phyloP scores from a whole-genome alignment of 1,139 yeast genomes.

The Pichia sp. region DNA sequence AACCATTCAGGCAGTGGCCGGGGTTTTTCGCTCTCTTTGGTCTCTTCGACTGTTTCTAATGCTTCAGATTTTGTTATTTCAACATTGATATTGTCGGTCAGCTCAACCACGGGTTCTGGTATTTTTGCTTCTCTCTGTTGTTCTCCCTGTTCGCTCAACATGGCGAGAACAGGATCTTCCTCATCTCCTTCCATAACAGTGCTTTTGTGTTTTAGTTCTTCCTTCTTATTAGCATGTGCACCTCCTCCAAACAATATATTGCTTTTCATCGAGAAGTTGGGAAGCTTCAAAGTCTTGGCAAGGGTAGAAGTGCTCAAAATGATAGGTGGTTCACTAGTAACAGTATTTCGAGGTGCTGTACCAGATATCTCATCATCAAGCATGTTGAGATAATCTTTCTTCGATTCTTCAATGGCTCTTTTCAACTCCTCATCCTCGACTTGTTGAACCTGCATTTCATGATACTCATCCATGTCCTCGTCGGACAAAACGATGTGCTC shows the following conservation, averaged over 20 bases:
- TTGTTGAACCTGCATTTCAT: slow-evolving; percentile 14
- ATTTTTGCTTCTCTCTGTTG: not conserved
- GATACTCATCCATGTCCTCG: slow-evolving; percentile 8
- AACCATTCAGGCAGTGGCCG: slow-evolving; percentile 20
- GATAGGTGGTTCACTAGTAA: slow-evolving; percentile 18
- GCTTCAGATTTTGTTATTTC: slow-evolving; percentile 3
- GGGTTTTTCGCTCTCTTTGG: slow-evolving; percentile 8
- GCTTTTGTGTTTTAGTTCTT: not conserved
- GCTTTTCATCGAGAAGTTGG: slow-evolving; percentile 12
- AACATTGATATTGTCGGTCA: not conserved
- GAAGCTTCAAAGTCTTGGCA: slow-evolving; percentile 10
- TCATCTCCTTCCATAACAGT: not conserved
- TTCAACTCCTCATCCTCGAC: slow-evolving; percentile 30
- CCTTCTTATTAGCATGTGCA: not conserved
- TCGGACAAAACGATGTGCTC: not conserved
- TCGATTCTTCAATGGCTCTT: slow-evolving; percentile 39
- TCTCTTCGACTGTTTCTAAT: slow-evolving; percentile 3
- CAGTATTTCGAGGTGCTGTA: not conserved
- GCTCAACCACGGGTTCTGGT: too few relatives aligned
- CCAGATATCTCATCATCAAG: slow-evolving; percentile 13
- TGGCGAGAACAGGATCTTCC: not conserved
- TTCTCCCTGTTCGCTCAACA: not conserved
- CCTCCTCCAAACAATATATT: slow-evolving; percentile 11
- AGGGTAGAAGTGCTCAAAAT: slow-evolving; percentile 16
- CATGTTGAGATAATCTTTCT: slow-evolving; percentile 23